phyloP scores from a whole-genome alignment of 2,329 filamentous ascomycete species.

The Metarhizium rileyi region DNA sequence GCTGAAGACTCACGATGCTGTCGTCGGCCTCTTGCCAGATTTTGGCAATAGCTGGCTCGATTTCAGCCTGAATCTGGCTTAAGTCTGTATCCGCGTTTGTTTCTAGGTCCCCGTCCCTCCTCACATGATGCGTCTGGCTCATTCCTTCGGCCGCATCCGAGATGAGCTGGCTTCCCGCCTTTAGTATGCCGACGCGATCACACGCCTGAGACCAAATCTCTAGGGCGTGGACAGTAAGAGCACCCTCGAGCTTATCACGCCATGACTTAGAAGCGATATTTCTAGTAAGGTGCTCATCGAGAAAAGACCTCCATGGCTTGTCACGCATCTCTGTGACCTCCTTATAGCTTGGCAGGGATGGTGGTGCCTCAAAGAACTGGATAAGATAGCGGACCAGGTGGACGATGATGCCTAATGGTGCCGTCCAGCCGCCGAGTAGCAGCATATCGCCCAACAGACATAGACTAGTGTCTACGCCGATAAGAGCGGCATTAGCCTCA shows the following conservation, averaged over 20 bases:
- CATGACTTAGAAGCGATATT: not conserved
- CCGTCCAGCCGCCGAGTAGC: slow-evolving; percentile 1
- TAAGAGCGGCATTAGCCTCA: not conserved
- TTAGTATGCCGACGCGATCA: not conserved
- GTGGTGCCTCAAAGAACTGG: not conserved
- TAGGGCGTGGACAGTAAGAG: not conserved
- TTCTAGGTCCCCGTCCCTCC: no score
- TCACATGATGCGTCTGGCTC: no score
- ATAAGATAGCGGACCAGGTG: slow-evolving; percentile 2
- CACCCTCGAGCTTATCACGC: slow-evolving; percentile 2
- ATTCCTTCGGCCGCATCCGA: no score
- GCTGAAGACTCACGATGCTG: not conserved
- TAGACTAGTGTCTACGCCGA: not conserved
- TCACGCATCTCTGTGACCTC: not conserved
- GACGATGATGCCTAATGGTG: not conserved
- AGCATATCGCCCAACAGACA: not conserved
- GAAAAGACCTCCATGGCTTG: not conserved
- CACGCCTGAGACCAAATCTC: not conserved
- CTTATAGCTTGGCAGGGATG: not conserved
- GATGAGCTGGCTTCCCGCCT: not conserved
- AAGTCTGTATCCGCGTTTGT: no score
- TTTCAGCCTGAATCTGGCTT: no score
- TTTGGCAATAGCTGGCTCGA: not conserved
- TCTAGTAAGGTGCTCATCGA: not conserved
- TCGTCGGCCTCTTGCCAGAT: not conserved